Base-by-base conservation (phyloP, 1,284 basidiomycete genomes). In the Ceratobasidium sp. region DNA sequence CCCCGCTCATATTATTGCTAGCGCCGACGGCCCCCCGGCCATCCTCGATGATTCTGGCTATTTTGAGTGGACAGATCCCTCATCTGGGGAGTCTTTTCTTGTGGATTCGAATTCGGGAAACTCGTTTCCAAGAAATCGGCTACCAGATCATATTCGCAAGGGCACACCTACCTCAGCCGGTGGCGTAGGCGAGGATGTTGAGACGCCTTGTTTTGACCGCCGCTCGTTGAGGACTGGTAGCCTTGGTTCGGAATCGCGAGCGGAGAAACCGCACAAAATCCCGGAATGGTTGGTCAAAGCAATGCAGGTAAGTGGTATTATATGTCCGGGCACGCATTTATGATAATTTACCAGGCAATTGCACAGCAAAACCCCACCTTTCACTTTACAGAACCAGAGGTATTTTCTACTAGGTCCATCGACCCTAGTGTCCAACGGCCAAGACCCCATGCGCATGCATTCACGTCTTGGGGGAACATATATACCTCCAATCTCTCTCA, bases 41-140 rank as follows among this genome's bases (percentile, higher is more conserved):
- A 28, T 36, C n/a, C 16, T 49, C 18, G 42, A 38, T 18, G 40
- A 59, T 25, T 69, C 54, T 28, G 51, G 38, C n/a, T 67, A 56
- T 38, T 69, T 85, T 25, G 69, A 81, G 28, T 91, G 90, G 89
- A 84, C 81, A 40, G 89, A 92, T 79, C 84, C 85, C 25, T 25
- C 12, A 85, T 91, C 79, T 81, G 86, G 46, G 82, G 83, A 77
- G 76, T 76, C 59, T 75, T 80, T 63, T 78, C 74, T 73, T 72
- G 71, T 75, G 23, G 77, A 79, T 44, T 42, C 67, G 4, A 42
- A 76, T 49, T 78, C 77, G 21, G 78, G 79, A 21, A 76, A 79
- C 28, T 76, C 75, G 1, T 74, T 74, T 40, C 46, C 49, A 38
- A 51, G 64, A 28, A 72, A 44, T 21, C 69, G 23, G 12, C 21